phyloP scores from a whole-genome alignment of 1,139 yeast species.

The Yamadazyma blattariae region DNA sequence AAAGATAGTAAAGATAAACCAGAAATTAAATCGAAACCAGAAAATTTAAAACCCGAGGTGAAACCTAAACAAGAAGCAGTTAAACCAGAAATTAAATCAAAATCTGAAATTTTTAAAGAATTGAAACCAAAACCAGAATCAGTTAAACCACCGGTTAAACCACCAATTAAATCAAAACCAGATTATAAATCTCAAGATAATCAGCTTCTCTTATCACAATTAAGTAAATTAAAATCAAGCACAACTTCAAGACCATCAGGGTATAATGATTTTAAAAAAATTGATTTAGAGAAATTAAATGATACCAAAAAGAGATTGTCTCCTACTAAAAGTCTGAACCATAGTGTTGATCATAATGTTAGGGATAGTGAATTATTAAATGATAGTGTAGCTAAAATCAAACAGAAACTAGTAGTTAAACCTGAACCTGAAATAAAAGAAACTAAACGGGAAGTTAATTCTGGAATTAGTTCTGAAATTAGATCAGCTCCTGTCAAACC shows the following conservation, averaged over 20 bases:
- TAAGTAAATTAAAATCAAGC: constrained; percentile 6
- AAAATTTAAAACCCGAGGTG: neutral
- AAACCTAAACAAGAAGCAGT: neutral
- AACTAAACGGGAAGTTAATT: constrained; percentile 7
- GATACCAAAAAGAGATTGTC: constrained; percentile 19
- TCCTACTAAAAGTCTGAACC: constrained; percentile 9
- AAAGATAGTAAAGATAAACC: neutral
- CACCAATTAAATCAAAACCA: neutral
- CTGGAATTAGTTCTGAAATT: too few relatives aligned
- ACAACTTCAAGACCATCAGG: constrained; percentile 11
- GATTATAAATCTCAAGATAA: constrained; percentile 2
- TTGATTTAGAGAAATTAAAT: constrained; percentile 22
- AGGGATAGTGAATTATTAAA: constrained; percentile 10
- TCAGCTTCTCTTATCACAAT: constrained; percentile 6
- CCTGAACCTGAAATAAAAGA: constrained; percentile 15
- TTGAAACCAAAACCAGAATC: neutral
- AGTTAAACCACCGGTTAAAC: neutral
- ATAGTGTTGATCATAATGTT: constrained; percentile 6
- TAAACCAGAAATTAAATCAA: neutral
- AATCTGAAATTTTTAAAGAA: too few relatives aligned
- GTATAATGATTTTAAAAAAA: constrained; percentile 2
- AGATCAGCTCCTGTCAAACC: constrained; percentile 6
- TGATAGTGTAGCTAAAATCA: constrained; percentile 12
- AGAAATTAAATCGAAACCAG: neutral
- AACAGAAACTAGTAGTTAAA: constrained; percentile 14